These are phyloP conservation scores for Trametes polyzona DNA, from an alignment of 1,284 basidiomycete genomes.

Conservation along the genomic window DNA sequence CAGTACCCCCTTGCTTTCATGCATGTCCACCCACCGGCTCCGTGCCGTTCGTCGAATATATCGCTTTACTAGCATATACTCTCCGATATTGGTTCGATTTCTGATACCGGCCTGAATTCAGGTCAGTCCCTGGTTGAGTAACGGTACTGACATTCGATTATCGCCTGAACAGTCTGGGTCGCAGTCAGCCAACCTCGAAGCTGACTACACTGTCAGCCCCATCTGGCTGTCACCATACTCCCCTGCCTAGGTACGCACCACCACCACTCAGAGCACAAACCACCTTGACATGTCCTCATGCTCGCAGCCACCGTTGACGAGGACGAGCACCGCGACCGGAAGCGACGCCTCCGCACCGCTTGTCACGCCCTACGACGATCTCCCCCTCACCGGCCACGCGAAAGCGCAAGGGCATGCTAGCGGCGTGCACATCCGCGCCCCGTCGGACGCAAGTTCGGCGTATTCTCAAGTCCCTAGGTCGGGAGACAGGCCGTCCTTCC, in stretches of 20 bases:
- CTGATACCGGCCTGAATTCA: too few species aligned
- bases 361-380: constrained; percentile 29
- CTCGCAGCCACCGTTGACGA: constrained; percentile 1
- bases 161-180: too few species aligned
- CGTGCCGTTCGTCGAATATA: too few species aligned
- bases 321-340: constrained; percentile 12
- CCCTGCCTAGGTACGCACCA: not conserved
- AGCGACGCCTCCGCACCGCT: constrained; percentile 5
- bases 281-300: not conserved
- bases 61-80: too few species aligned
- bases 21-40: too few species aligned
- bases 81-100: too few species aligned
- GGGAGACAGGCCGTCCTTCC: not conserved
- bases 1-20: not conserved
- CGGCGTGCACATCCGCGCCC: constrained; percentile 17
- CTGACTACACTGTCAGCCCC: not conserved
- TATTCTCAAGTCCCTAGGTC: not conserved
- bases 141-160: too few species aligned
- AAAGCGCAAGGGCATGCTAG: constrained; percentile 3
- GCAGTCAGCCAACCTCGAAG: not conserved
- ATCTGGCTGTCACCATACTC: not conserved
- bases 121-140: too few species aligned
- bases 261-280: not conserved
- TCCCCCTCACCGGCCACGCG: not conserved
- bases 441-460: not conserved